These are phyloP conservation scores for Cystobasidium onofrii DNA, from an alignment of 768 basidiomycete species.

Conservation along the genomic window DNA sequence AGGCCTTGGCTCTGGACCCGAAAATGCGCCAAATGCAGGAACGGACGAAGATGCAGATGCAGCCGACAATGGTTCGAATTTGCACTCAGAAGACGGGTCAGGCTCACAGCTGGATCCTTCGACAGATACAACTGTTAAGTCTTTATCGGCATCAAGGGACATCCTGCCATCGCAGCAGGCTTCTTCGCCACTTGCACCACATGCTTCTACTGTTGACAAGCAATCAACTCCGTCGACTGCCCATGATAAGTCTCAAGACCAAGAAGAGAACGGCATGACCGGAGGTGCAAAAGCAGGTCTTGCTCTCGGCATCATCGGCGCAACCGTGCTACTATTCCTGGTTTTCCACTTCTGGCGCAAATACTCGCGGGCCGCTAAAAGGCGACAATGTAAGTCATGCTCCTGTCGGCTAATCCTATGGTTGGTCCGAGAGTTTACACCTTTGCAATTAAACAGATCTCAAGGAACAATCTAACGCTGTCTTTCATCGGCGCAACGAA, in stretches of 20 bases:
- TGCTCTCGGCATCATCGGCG: background rate
- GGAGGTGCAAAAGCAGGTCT: background rate
- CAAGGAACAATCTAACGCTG: background rate
- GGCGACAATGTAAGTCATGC: background rate
- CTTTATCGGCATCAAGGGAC: background rate
- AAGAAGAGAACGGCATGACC: background rate
- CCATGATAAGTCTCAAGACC: background rate
- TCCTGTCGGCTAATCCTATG: background rate
- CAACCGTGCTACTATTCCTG: background rate
- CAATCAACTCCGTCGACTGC: background rate
- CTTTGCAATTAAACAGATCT: background rate
- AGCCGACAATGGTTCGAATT: too few relatives aligned
- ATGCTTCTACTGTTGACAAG: background rate
- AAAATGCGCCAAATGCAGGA: too few relatives aligned
- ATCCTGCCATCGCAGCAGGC: background rate
- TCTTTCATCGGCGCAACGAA: background rate
- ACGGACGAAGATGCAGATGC: too few relatives aligned
- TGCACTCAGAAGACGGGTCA: too few relatives aligned
- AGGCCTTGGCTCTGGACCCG: too few relatives aligned
- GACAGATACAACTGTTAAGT: background rate
- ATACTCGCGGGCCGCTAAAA: background rate
- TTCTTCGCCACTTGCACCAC: background rate
- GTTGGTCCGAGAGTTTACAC: background rate
- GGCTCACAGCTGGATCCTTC: background rate
- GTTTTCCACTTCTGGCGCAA: background rate